Base-by-base conservation (phyloP, 176 grass and related monocot species). In the Bothriochloa decipiens region DNA sequence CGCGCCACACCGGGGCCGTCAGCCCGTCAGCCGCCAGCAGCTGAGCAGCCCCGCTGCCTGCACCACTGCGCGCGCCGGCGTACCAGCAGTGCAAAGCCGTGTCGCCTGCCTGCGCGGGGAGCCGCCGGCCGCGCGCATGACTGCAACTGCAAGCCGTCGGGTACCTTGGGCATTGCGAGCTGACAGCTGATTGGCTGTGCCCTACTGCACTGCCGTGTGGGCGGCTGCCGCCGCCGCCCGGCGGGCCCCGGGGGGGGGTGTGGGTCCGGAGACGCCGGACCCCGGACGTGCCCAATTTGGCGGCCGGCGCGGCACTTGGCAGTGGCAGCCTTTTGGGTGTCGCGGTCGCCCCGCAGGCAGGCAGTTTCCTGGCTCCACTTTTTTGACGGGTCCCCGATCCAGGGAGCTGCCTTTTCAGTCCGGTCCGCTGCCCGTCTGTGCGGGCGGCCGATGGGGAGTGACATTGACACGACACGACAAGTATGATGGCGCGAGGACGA, bases 351-450 rank as follows among this genome's bases (percentile, higher is more conserved):
- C 80, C 1, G 25, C 67, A 39, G 45, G 84, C 89, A 29, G 84
- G 89, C 86, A 94, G 7, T 39, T 45, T 77, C 74, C 90, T 75
- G 84, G 41, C 55, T 25, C 47, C 0, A 63, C 64, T 71, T 78
- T 76, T 45, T 36, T 15, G 22, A 64, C 81, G 47, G 70, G 81
- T 81, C 88, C 61, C 82, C 58, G 41, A 36, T 93, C 74, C 76
- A 79, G 81, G 82, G 45, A 2, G 28, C 49, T 43, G 8, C 60
- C 26, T 35, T 72, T 79, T 11, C n/a, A 68, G 70, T 63, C 82
- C 57, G 37, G 69, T 85, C 78, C 32, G 78, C 49, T 52, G 15
- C 5, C 49, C 11, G 15, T 2, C 42, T 8, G n/a, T 49, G 45
- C 0, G 55, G 29, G 29, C 29, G 29, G 29, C 29, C 57, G 53